These are phyloP conservation scores for Limtongozyma cylindracea DNA, from an alignment of 805 yeast species.

Conservation along the genomic window DNA sequence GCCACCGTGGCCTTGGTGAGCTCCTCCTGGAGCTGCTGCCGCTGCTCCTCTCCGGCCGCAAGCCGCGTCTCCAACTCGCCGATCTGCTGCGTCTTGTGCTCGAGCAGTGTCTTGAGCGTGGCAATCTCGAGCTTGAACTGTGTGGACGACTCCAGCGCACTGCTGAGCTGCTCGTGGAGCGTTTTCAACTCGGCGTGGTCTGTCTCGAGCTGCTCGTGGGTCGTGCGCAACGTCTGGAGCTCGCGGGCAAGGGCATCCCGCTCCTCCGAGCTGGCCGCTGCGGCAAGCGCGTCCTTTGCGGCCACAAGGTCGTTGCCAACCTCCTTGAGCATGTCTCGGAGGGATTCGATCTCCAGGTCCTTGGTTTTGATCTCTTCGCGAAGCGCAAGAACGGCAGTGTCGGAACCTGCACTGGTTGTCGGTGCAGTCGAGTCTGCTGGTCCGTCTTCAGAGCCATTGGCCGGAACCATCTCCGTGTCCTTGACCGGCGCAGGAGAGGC, in stretches of 20 bases:
- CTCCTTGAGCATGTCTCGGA: constrained; percentile 51
- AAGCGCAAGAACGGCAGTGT: no score
- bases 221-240: no score
- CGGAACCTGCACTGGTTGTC: neutral
- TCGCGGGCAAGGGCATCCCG: no score
- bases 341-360: constrained; percentile 35
- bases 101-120: constrained; percentile 15
- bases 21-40: constrained; percentile 8
- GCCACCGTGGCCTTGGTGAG: constrained; percentile 10
- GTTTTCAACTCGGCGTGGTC: no score
- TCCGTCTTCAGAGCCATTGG: neutral
- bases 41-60: no score
- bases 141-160: constrained; percentile 15
- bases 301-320: constrained; percentile 64
- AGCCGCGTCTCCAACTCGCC: no score
- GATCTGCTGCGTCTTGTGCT: constrained; percentile 17
- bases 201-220: no score
- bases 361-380: constrained; percentile 12
- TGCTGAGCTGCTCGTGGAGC: constrained; percentile 5
- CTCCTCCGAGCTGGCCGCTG: constrained; percentile 1
- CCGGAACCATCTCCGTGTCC: constrained; percentile 1
- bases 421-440: neutral
- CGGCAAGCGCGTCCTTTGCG: constrained; percentile 18
- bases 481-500: no score
- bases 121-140: constrained; percentile 23